These are phyloP conservation scores for Globisporangium uncinulatum DNA, from an alignment of 352 stramenopile species.

Conservation along the genomic window DNA sequence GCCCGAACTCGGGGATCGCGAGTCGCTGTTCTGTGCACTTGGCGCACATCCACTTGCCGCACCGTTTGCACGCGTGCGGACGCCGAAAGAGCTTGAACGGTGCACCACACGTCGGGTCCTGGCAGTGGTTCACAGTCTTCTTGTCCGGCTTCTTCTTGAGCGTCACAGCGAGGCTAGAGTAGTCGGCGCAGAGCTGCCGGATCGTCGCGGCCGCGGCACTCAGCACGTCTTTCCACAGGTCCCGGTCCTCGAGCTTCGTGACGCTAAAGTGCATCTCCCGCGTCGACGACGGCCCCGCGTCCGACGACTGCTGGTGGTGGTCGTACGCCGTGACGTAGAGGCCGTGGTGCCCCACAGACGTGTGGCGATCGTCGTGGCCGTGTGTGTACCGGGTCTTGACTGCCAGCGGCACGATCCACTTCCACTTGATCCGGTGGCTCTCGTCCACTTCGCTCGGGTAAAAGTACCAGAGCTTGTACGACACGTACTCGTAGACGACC, in stretches of 20 bases:
- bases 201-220: constrained; percentile 49
- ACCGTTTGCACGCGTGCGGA: constrained; percentile 80
- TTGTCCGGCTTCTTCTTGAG: constrained; percentile 82
- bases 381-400: constrained; percentile 77
- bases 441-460: constrained; percentile 83
- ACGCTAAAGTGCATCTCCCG: constrained; percentile 82
- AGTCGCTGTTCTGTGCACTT: constrained; percentile 81
- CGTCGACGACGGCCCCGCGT: constrained; percentile 38
- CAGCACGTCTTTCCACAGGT: constrained; percentile 76
- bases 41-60: constrained; percentile 78
- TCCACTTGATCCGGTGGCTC: constrained; percentile 78
- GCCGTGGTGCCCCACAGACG: constrained; percentile 78
- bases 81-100: constrained; percentile 82
- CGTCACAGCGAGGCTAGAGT: constrained; percentile 50
- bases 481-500: constrained; percentile 83
- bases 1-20: constrained; percentile 73
- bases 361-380: constrained; percentile 79
- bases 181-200: constrained; percentile 63
- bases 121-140: constrained; percentile 74
- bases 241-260: constrained; percentile 78
- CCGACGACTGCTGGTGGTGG: constrained; percentile 35
- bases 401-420: constrained; percentile 79
- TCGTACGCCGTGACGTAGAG: constrained; percentile 79
- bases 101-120: constrained; percentile 55
- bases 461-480: constrained; percentile 88